A percentile compares a stretch with the other conserved stretches of the same genome.
phyloP scores from a whole-genome alignment of 371 early-diverging fungal genomes.

The Mycotypha africana region DNA sequence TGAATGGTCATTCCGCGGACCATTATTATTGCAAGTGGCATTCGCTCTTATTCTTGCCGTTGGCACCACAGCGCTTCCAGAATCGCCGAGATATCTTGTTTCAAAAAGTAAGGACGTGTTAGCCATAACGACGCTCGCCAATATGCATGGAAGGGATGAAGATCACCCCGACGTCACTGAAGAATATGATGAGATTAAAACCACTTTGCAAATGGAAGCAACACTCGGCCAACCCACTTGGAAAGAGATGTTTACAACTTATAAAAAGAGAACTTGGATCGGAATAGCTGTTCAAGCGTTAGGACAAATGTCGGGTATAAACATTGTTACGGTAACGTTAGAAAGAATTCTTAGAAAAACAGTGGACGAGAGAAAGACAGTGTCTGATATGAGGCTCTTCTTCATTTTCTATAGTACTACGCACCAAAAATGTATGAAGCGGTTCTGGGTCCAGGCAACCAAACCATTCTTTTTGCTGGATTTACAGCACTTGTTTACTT shows the following conservation, averaged over 20 bases:
- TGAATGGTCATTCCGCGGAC: conserved; percentile 40
- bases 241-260: conserved; percentile 57
- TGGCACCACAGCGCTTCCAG: conserved; percentile 22
- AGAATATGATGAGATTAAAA: conserved; percentile 73
- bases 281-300: conserved; percentile 62
- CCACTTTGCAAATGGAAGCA: conserved; percentile 59
- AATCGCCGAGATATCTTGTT: conserved; percentile 47
- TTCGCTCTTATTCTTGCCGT: conserved; percentile 19
- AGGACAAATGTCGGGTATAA: conserved; percentile 66
- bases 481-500: conserved; percentile 38
- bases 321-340: conserved; percentile 48
- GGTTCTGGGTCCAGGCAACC: conserved; percentile 31
- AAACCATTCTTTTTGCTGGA: conserved; percentile 30
- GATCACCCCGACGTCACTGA: conserved; percentile 48
- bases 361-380: too few relatives aligned
- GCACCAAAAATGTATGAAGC: conserved; percentile 64
- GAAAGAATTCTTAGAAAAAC: not conserved
- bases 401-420: conserved; percentile 40
- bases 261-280: conserved; percentile 53
- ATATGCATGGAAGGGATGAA: conserved; percentile 55
- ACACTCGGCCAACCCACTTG: conserved; percentile 62
- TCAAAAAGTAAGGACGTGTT: conserved; percentile 37
- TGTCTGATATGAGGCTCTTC: not conserved
- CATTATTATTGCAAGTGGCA: conserved; percentile 26
- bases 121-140: conserved; percentile 63